phyloP scores from a whole-genome alignment of 2,329 filamentous ascomycete species.

The Colletotrichum cereale region DNA sequence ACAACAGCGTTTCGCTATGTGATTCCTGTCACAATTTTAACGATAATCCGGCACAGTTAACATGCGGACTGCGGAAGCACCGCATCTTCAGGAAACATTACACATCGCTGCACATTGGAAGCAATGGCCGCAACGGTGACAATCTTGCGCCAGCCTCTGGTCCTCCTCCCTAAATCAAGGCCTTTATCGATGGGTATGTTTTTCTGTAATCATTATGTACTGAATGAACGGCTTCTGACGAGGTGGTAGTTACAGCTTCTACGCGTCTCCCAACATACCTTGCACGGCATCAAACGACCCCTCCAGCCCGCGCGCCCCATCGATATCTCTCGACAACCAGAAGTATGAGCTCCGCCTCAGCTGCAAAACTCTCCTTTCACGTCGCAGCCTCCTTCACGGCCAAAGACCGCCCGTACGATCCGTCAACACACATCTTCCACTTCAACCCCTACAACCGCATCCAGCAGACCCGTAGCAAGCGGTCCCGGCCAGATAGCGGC shows the following conservation, averaged over 20 bases:
- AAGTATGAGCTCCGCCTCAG: conserved; percentile 26
- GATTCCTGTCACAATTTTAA: conserved; percentile 16
- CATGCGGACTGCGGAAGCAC: conserved; percentile 39
- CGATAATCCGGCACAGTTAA: conserved; percentile 22
- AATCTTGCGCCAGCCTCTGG: conserved; percentile 38
- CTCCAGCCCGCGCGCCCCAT: conserved; percentile 4
- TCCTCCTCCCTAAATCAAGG: conserved; percentile 13
- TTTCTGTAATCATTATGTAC: neutral
- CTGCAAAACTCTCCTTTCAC: conserved; percentile 70
- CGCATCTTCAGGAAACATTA: conserved; percentile 38
- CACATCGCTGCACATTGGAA: conserved; percentile 39
- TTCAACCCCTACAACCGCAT: conserved; percentile 76
- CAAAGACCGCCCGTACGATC: conserved; percentile 77
- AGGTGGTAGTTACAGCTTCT: conserved; percentile 15
- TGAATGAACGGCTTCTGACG: neutral
- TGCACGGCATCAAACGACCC: conserved; percentile 17
- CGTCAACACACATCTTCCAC: conserved; percentile 77
- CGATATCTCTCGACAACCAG: conserved; percentile 27
- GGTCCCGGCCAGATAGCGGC: conserved; percentile 80
- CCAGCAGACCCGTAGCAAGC: conserved; percentile 66
- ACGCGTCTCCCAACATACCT: neutral
- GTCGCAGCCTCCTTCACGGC: conserved; percentile 81
- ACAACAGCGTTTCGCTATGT: conserved; percentile 10
- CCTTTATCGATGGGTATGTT: conserved; percentile 15
- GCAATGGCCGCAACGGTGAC: conserved; percentile 39